Percentiles rank a stretch among this genome's conserved stretches.
phyloP scores from a whole-genome alignment of 2,329 filamentous ascomycete genomes.

The Trichoderma guizhouense region DNA sequence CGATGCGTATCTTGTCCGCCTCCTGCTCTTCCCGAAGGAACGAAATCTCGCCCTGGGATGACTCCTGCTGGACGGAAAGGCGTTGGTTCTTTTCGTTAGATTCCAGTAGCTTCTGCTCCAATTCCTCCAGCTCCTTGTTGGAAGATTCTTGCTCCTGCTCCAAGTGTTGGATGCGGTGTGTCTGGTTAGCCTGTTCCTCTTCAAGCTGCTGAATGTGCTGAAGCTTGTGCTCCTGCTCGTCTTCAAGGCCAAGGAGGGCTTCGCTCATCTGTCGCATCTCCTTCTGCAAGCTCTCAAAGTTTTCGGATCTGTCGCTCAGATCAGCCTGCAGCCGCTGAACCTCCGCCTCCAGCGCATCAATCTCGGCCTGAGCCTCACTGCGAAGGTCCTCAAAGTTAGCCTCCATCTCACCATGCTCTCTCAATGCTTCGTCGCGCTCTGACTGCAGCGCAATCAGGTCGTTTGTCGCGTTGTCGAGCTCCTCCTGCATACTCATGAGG shows the following conservation, averaged over 20 bases:
- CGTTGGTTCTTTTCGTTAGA: constrained; percentile 84
- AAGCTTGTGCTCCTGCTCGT: constrained; percentile 77
- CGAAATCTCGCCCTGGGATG: constrained; percentile 85
- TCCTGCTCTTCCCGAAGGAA: constrained; percentile 97
- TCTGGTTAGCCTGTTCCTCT: constrained; percentile 72
- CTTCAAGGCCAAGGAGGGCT: constrained; percentile 79
- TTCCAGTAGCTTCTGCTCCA: constrained; percentile 81
- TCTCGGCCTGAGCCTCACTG: constrained; percentile 63
- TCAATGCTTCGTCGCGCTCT: constrained; percentile 82
- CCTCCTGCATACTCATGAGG: constrained; percentile 67
- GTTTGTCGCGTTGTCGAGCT: constrained; percentile 73
- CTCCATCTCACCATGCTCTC: constrained; percentile 59
- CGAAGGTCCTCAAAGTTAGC: constrained; percentile 58
- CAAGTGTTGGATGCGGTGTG: constrained; percentile 74
- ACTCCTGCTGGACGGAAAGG: constrained; percentile 87
- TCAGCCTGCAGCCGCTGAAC: constrained; percentile 68
- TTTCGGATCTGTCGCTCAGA: constrained; percentile 73
- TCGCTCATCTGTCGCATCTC: constrained; percentile 94
- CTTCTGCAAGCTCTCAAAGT: constrained; percentile 84
- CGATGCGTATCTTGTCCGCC: constrained; percentile 95
- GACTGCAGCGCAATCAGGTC: constrained; percentile 75
- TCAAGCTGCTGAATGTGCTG: constrained; percentile 80
- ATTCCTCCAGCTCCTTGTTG: constrained; percentile 79
- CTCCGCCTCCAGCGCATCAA: constrained; percentile 66
- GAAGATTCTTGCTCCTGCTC: constrained; percentile 80